A percentile compares a stretch with the other conserved stretches of the same genome.
phyloP scores from a whole-genome alignment of 2,329 filamentous ascomycete species.

The Venturia oleaginea region DNA sequence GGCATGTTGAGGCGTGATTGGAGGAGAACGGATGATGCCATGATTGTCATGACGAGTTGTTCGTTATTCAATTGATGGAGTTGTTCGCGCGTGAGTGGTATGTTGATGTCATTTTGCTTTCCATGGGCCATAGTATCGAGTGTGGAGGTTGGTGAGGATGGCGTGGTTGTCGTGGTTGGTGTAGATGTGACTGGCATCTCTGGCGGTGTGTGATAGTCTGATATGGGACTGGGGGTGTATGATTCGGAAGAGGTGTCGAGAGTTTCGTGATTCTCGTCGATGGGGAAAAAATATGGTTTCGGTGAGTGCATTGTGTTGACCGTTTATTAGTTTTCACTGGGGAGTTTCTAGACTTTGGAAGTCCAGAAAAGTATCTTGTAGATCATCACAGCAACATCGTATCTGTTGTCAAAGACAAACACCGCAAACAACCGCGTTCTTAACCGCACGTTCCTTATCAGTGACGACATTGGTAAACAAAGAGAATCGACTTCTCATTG shows the following conservation, averaged over 20 bases:
- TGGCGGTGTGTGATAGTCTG: not conserved
- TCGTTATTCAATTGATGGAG: conserved; percentile 1
- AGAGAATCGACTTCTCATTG: not conserved
- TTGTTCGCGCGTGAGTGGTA: not conserved
- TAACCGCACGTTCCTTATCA: not conserved
- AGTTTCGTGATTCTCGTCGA: not conserved
- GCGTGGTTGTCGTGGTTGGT: not conserved
- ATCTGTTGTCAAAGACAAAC: not conserved
- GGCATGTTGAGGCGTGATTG: not conserved
- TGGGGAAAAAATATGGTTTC: not conserved
- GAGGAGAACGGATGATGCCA: conserved; percentile 1
- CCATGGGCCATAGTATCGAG: not conserved
- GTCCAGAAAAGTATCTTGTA: too few species aligned
- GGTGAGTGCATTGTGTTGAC: not conserved
- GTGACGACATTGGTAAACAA: not conserved
- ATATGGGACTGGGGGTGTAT: not conserved
- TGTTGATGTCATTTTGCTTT: not conserved
- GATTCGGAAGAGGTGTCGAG: not conserved
- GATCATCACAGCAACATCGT: not conserved
- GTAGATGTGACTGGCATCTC: not conserved
- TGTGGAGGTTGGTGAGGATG: not conserved
- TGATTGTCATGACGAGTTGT: not conserved
- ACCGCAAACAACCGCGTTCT: not conserved
- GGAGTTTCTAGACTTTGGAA: not conserved
- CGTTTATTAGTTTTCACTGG: not conserved